Conservation (phyloP, 23 red algal species). For the Pyropia haitanensis region DNA sequence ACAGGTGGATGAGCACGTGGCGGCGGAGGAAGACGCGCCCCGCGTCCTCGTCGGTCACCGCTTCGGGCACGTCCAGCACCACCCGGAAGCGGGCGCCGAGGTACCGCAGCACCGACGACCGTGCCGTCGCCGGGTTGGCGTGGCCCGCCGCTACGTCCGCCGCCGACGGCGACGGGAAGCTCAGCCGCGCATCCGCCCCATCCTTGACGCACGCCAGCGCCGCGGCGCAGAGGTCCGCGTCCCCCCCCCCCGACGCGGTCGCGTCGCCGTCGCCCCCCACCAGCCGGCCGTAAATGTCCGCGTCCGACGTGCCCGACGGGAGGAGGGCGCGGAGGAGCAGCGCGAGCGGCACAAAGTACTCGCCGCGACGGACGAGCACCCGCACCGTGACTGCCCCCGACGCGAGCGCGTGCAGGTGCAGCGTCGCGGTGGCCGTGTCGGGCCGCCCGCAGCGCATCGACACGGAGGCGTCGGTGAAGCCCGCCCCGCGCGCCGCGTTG, state of each 20-base stretch:
- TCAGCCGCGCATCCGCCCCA: constrained; percentile 17
- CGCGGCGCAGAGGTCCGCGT: constrained; percentile 10
- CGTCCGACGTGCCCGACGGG: constrained; percentile 51
- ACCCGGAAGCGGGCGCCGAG: constrained; percentile 55
- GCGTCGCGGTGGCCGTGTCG: constrained; percentile 33
- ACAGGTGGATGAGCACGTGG: constrained; percentile 80
- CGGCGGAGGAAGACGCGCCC: constrained; percentile 61
- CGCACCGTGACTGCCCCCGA: constrained; percentile 46
- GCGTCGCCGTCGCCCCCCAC: constrained; percentile 31
- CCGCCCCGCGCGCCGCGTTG: constrained; percentile 44
- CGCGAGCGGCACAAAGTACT: constrained; percentile 85
- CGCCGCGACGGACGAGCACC: constrained; percentile 38
- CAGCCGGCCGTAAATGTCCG: constrained; percentile 55
- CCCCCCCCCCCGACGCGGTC: background rate
- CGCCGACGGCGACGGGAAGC: constrained; percentile 1
- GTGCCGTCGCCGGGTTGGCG: constrained; percentile 12
- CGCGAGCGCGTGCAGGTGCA: constrained; percentile 44
- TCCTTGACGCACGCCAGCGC: constrained; percentile 71
- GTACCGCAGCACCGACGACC: constrained; percentile 24
- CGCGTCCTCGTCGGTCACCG: constrained; percentile 33
- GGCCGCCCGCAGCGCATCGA: constrained; percentile 65
- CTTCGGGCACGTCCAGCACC: constrained; percentile 23
- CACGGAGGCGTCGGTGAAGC: constrained; percentile 51
- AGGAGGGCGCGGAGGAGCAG: constrained; percentile 58
- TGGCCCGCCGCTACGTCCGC: background rate